Percentiles rank a stretch among this genome's conserved stretches.
phyloP scores from a whole-genome alignment of 768 basidiomycete genomes.

The Sporobolomyces phaffii region DNA sequence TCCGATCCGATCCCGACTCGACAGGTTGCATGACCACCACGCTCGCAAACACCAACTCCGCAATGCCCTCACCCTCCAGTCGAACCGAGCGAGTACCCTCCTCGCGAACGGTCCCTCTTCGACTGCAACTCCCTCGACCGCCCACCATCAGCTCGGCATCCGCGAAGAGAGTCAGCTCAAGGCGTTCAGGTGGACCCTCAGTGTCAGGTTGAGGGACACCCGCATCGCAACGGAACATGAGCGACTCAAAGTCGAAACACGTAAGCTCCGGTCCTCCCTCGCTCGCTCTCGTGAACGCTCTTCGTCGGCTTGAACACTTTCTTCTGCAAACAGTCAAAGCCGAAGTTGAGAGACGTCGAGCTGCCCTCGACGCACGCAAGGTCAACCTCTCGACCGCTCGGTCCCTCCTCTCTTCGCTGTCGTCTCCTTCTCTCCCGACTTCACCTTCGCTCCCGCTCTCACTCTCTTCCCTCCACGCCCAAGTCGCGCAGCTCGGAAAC shows the following conservation, averaged over 20 bases:
- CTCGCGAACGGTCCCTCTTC: conserved; percentile 6
- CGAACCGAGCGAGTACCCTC: conserved; percentile 10
- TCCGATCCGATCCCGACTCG: neutral
- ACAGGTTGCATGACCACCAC: conserved; percentile 24
- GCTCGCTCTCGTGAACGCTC: too few species aligned
- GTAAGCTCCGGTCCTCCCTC: conserved; percentile 4
- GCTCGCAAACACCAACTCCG: conserved; percentile 7
- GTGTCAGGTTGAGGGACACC: conserved; percentile 4
- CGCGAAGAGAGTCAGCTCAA: conserved; percentile 22
- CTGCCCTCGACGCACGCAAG: neutral
- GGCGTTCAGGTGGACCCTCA: conserved; percentile 25
- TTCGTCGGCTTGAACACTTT: neutral
- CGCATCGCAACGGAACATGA: conserved; percentile 7
- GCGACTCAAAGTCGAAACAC: neutral
- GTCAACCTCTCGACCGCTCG: conserved; percentile 25
- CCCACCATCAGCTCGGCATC: conserved; percentile 6
- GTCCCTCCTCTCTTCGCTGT: conserved; percentile 16
- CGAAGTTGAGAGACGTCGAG: neutral
- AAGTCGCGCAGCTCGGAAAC: neutral
- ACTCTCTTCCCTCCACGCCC: neutral
- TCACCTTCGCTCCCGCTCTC: neutral
- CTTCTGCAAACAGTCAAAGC: neutral
- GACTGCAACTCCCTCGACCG: neutral
- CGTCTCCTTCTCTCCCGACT: neutral
- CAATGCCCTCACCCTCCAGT: conserved; percentile 19